Base-by-base conservation (phyloP, 2,329 filamentous ascomycete species). In the Amauroascus verrucosus region DNA sequence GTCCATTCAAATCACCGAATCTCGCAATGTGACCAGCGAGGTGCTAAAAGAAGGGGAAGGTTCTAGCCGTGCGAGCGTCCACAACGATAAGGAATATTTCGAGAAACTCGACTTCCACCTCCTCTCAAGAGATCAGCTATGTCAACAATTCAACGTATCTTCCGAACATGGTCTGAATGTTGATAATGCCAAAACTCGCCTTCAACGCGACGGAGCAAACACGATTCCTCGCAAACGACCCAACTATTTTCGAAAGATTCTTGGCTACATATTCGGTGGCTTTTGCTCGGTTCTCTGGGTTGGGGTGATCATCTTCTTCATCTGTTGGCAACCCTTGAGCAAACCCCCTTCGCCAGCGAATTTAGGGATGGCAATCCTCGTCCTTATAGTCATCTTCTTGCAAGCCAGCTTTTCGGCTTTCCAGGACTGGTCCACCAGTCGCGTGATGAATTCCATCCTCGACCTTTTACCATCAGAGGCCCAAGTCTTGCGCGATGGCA, bases 381-480 rank as follows among this genome's bases (percentile, higher is more conserved):
- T 90, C 8, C 66, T 85, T 2, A 78, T 81, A n/a, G 85, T 90
- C 28, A 90, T 84, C 61, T 68, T 81, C 57, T 77, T 85, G 24
- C 81, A 85, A 60, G 85, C 83, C 60, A 77, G 73, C 13, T 89
- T 89, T 70, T 83, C 82, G 54, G 78, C 79, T 62, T 85, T 78
- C 69, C 81, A 84, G 63, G 86, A 90, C 65, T 90, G 85, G 80
- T 87, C 84, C 1, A 86, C 84, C 0, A 84, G 80, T 6, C 75
- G 82, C 9, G 85, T 88, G 55, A 90, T 90, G 86, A 81, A 82
- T 24, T 87, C 84, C 0, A 90, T 91, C 64, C 83, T 84, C 55
- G 83, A 78, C 26, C 85, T 90, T 79, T 75, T 90, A 16, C 86
- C 86, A 0, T 84, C 88, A 56, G 76, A 83, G 57, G 86, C 83